Base-by-base conservation (phyloP, 441 rosid genomes). In the Pelargonium myrrhifolium region DNA sequence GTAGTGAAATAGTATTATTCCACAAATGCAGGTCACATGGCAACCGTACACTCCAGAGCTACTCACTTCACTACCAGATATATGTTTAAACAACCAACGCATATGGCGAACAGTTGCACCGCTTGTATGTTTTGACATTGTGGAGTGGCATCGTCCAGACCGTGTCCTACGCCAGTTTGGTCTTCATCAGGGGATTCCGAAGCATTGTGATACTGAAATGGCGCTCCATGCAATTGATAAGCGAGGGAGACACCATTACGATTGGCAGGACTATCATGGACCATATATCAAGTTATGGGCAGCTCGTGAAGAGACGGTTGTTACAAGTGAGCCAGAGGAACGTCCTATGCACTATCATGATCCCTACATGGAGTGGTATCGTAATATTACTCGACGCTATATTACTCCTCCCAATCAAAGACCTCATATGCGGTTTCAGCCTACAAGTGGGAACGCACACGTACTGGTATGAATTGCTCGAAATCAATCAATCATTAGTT, bases 81-180 rank as follows among this genome's bases (percentile, higher is more conserved):
- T 11, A 15, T 67, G 47, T 20, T 8, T n/a, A 1, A 8, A 6
- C 15, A 42, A 45, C 7, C 63, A 6, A 10, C 12, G 56, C 1
- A 10, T 67, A 11, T 67, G 70, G 63, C 70, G 3, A 3, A 12
- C 49, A 7, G 11, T 31, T 17, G 70, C 39, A 31, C 70, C 70
- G 1, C 17, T 67, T 1, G 55, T 67, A 0, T 55, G 70, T 28
- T 67, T 67, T 18, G 18, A 53, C 22, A 20, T 67, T 12, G 70
- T 67, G 3, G 64, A 67, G 64, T 67, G 70, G 49, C 49, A 67
- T 24, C 31, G 6, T 2, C 63, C 22, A 28, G 64, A 56, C 55
- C 47, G 64, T 3, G 45, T 67, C 0, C 18, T 67, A 0, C 15
- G 70, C n/a, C 63, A 67, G 28, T 67, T 67, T 55, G 70, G 70